Conservation (phyloP, 495 filamentous ascomycete genomes). For the Aspergillus ostianus region DNA sequence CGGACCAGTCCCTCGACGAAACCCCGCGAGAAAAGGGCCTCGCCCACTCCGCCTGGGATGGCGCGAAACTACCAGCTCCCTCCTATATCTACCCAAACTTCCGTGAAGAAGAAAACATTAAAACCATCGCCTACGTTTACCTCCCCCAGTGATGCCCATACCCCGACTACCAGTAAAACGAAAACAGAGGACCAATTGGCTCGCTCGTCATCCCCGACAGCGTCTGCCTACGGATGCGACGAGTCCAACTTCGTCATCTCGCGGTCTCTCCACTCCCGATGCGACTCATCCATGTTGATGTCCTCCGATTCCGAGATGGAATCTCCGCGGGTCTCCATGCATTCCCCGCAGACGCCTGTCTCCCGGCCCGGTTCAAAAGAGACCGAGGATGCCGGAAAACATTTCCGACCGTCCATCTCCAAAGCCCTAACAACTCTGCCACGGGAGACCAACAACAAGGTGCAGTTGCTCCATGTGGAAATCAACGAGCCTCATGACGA, state of each 20-base stretch:
- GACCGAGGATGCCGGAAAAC: slow-evolving; percentile 31
- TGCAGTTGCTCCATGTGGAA: slow-evolving; percentile 43
- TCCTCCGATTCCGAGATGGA: slow-evolving; percentile 33
- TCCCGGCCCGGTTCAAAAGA: slow-evolving; percentile 43
- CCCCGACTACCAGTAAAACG: slow-evolving; percentile 15
- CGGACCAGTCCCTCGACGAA: slow-evolving; percentile 39
- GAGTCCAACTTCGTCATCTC: slow-evolving; percentile 30
- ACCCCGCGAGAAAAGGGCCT: slow-evolving; percentile 3
- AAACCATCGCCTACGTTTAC: slow-evolving; percentile 2
- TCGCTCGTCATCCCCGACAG: slow-evolving; percentile 25
- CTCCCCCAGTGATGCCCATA: slow-evolving; percentile 4
- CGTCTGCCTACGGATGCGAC: slow-evolving; percentile 22
- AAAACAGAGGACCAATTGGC: slow-evolving; percentile 11
- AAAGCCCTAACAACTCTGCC: slow-evolving; percentile 36
- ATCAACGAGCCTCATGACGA: slow-evolving; percentile 39
- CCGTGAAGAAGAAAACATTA: slow-evolving; percentile 2
- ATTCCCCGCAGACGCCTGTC: slow-evolving; percentile 39
- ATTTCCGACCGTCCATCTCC: slow-evolving; percentile 32
- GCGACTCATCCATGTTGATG: slow-evolving; percentile 34
- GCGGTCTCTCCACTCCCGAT: slow-evolving; percentile 28
- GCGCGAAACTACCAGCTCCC: slow-evolving; percentile 1
- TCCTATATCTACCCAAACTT: slow-evolving; percentile 3
- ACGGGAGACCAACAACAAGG: slow-evolving; percentile 35
- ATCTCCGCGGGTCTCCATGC: slow-evolving; percentile 33
- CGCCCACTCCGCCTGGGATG: background rate